Base-by-base conservation (phyloP, 768 basidiomycete genomes). In the Boletus vermiculosoides region DNA sequence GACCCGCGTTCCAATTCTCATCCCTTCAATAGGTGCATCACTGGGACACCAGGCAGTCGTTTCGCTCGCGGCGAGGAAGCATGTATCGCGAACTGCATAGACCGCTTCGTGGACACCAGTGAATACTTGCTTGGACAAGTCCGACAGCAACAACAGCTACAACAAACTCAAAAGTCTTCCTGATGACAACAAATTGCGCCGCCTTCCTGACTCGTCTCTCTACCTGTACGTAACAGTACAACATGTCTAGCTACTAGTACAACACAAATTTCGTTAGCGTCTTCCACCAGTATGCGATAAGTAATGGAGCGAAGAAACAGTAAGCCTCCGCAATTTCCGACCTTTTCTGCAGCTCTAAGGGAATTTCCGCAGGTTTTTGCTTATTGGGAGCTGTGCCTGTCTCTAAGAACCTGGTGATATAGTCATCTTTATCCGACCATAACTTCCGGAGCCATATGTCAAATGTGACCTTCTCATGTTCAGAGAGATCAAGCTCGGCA, bases 21-120 rank as follows among this genome's bases (percentile, higher is more conserved):
- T 54, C n/a, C 9, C 57, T 42, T 55, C 39, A 46, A 57, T 60
- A 94, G 92, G 71, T 96, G 94, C 68, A 80, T 95, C 51, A 87
- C 89, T 1, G 82, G 90, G 45, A 83, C 84, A 18, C 88, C 91
- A 13, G 87, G 87, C 10, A 87, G 83, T 13, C 77, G 84, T 30
- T 94, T 96, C 72, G 88, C 90, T 22, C 78, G 87, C 48, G 75
- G 82, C 40, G 95, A 98, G 74, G 85, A 88, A 65, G 78, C 77
- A 54, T 98, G 95, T 70, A 80, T 98, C 48, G 76, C 80, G 52
- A 94, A 95, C 74, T 97, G 95, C 68, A 93, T 96, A 49, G 91
- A 92, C 55, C 80, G 94, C 56, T 98, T 97, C 77, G 76, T 98
- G 64, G 95, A 98, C 76, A 83, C 86, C 37, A 89, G 85, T 67